A percentile compares a stretch with the other conserved stretches of the same genome.
Conservation (phyloP, 768 basidiomycete genomes). For the Agaricus subrufescens region DNA sequence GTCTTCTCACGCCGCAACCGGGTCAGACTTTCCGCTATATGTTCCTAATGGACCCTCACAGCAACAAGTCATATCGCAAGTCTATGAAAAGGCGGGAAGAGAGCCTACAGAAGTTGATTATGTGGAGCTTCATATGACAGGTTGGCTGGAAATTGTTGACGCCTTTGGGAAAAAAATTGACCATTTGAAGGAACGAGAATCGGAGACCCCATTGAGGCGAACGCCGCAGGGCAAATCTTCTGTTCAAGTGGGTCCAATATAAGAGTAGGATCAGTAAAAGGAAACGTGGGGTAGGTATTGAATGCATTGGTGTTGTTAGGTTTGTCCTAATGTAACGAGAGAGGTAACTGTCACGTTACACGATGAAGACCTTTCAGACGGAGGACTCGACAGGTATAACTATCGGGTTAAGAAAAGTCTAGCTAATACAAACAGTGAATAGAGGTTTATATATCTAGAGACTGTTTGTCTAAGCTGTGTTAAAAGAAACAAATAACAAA, state of each 20-base stretch:
- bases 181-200: conserved; percentile 26
- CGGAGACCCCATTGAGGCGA: conserved; percentile 48
- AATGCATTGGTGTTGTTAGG: no score
- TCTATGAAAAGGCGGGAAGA: conserved; percentile 26
- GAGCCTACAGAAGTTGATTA: conserved; percentile 38
- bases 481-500: no score
- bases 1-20: conserved; percentile 32
- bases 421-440: no score
- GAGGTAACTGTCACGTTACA: no score
- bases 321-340: no score
- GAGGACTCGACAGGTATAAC: no score
- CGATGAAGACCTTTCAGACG: no score
- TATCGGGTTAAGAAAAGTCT: no score
- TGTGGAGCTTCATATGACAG: conserved; percentile 49
- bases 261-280: conserved; percentile 39
- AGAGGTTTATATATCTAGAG: no score
- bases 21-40: conserved; percentile 29
- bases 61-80: conserved; percentile 29
- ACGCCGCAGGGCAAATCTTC: conserved; percentile 40
- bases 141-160: conserved; percentile 11
- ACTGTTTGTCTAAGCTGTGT: no score
- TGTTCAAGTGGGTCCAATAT: conserved; percentile 23
- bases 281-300: conserved; percentile 36
- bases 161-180: no score
- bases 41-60: conserved; percentile 35